A percentile compares a stretch with the other conserved stretches of the same genome.
Evolutionary conservation across 139 green algal species (phyloP).

Genomic region (Chlorella sp.): DNA sequence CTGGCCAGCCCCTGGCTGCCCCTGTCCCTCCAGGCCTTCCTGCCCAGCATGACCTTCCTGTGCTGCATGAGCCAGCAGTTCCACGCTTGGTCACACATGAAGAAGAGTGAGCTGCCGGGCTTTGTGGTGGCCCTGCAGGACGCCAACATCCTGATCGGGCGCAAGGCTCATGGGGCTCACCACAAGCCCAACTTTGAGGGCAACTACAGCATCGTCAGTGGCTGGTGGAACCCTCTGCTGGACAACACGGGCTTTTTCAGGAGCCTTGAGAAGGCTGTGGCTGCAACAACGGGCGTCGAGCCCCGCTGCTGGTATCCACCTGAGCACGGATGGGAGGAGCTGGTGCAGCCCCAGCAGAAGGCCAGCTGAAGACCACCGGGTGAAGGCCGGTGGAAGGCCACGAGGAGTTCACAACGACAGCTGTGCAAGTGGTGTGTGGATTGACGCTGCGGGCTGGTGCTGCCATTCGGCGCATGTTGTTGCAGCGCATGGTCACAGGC

Average conservation of each 20-base stretch:
- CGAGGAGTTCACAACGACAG: too few relatives aligned
- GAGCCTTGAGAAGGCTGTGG: conserved; percentile 33
- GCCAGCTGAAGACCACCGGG: too few relatives aligned
- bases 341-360: neutral
- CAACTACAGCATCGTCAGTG: conserved; percentile 97
- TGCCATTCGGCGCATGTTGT: too few relatives aligned
- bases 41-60: conserved; percentile 65
- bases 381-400: too few relatives aligned
- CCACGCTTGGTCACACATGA: conserved; percentile 94
- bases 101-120: conserved; percentile 69
- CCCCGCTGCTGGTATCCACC: conserved; percentile 84
- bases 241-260: conserved; percentile 66
- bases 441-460: too few relatives aligned
- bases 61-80: conserved; percentile 94
- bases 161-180: conserved; percentile 81
- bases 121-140: conserved; percentile 49
- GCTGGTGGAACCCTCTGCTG: conserved; percentile 83
- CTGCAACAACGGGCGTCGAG: conserved; percentile 67
- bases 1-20: conserved; percentile 27
- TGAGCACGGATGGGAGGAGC: conserved; percentile 31
- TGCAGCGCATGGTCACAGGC: too few relatives aligned
- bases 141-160: conserved; percentile 16
- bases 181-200: conserved; percentile 84
- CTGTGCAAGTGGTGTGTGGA: too few relatives aligned
- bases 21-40: conserved; percentile 49